phyloP scores from a whole-genome alignment of 805 yeast genomes.

The Metschnikowia borealis region DNA sequence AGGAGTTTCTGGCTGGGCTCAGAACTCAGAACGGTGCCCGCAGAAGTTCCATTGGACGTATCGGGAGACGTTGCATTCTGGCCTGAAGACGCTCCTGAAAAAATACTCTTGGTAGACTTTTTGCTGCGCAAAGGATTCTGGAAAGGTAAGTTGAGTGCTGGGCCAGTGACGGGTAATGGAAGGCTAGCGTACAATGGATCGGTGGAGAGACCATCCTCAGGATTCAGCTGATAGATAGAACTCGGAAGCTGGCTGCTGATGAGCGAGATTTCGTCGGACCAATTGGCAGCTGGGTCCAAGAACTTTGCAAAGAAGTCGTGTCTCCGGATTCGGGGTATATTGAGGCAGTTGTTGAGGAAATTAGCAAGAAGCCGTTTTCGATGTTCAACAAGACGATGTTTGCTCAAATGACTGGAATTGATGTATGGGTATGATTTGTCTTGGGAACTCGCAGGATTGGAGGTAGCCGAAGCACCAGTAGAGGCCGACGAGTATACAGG shows the following conservation, averaged over 20 bases:
- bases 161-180: constrained; percentile 31
- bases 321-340: constrained; percentile 50
- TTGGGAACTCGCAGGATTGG: constrained; percentile 6
- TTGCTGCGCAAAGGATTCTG: constrained; percentile 22
- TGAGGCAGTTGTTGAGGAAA: constrained; percentile 73
- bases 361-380: constrained; percentile 46
- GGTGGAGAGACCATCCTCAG: constrained; percentile 40
- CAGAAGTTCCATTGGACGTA: constrained; percentile 16
- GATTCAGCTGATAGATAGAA: constrained; percentile 40
- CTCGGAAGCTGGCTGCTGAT: constrained; percentile 38
- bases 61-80: background rate
- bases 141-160: constrained; percentile 27
- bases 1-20: background rate
- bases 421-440: constrained; percentile 27
- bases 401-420: constrained; percentile 39
- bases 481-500: background rate
- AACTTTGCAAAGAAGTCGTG: constrained; percentile 70
- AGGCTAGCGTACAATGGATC: constrained; percentile 31
- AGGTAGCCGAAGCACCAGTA: constrained; percentile 5
- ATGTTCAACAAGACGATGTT: constrained; percentile 37
- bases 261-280: constrained; percentile 61
- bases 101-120: background rate
- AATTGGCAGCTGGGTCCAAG: constrained; percentile 77
- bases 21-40: background rate
- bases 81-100: background rate